Percentiles rank a stretch among this genome's conserved stretches.
Conservation (phyloP, 2,329 filamentous ascomycete genomes). For the Arthroderma sp. region DNA sequence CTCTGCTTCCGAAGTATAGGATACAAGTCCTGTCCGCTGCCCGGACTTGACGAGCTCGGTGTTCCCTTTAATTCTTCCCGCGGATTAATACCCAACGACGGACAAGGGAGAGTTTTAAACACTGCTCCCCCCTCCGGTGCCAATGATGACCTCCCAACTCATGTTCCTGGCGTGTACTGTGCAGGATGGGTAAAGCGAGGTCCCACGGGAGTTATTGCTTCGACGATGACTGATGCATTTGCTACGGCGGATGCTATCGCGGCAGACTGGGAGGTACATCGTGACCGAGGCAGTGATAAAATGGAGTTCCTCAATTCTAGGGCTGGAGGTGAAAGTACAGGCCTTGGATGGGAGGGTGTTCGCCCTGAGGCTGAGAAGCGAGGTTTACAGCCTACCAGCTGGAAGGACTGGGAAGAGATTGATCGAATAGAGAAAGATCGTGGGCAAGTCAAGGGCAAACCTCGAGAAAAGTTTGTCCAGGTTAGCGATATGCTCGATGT, state of each 20-base stretch:
- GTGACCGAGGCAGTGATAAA: slow-evolving; percentile 14
- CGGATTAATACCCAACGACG: slow-evolving; percentile 75
- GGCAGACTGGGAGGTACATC: slow-evolving; percentile 53
- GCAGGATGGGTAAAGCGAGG: slow-evolving; percentile 95
- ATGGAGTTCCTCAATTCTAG: slow-evolving; percentile 38
- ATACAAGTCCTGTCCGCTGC: slow-evolving; percentile 69
- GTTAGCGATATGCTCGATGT: slow-evolving; percentile 48
- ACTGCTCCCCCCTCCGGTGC: slow-evolving; percentile 17
- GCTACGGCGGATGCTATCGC: slow-evolving; percentile 72
- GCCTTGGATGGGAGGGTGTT: slow-evolving; percentile 66
- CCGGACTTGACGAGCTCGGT: slow-evolving; percentile 59
- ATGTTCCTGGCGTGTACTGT: slow-evolving; percentile 69
- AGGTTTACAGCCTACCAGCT: slow-evolving; percentile 55
- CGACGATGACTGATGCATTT: slow-evolving; percentile 92
- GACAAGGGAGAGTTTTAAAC: slow-evolving; percentile 56
- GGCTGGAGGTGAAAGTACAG: slow-evolving; percentile 27
- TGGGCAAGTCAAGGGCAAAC: slow-evolving; percentile 59
- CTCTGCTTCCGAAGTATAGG: slow-evolving; percentile 89
- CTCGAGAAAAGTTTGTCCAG: slow-evolving; percentile 55
- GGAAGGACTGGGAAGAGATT: slow-evolving; percentile 78
- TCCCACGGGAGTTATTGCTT: slow-evolving; percentile 89
- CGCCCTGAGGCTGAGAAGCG: slow-evolving; percentile 45
- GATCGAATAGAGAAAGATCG: slow-evolving; percentile 61
- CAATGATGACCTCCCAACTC: slow-evolving; percentile 15
- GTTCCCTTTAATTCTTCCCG: slow-evolving; percentile 63